Evolutionary conservation across 805 yeast genomes (phyloP), one percentile per base, ranked within the genome.

Genomic region (Lachancea mirantina): DNA sequence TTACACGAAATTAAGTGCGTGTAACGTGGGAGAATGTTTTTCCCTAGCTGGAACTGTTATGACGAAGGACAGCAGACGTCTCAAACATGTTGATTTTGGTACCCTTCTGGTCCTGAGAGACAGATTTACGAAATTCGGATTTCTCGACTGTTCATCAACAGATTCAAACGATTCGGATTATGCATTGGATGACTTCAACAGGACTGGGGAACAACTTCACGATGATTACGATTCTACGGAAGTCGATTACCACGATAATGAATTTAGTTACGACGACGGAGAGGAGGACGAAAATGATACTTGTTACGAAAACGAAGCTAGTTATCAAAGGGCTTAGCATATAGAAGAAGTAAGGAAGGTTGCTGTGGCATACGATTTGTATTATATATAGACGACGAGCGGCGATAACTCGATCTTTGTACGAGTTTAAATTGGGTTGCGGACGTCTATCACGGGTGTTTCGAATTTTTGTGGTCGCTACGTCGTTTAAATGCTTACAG

Each of bases 1-100:
- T 16, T 26, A 32, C 25, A 27, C 36, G 9, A 32, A 18, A 4
- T 19, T 27, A 14, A 32, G 31, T 20, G 8, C 36, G 9, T 13
- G 26, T 15, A 20, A 26, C 27, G 25, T 32, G 13, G 32, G 21
- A 13, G 14, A 11, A 14, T 26, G 32, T 17, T 32, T 19, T 23
- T 26, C 36, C 6, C 6, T 11, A 21, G 4, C 7, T 19, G n/a
- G 23, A 14, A 18, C n/a, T 14, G 17, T 8, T 6, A 25, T 25
- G 28, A 7, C 18, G 14, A 9, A 15, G 28, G 18, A 25, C 6
- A 6, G 28, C 6, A 25, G 18, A 13, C 25, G 25, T 14, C 25
- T 7, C 11, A 15, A 15, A 18, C 7, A 25, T 15, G 14, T 6
- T 7, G 7, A 8, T 19, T 19, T 19, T 10, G 10, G 10, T 8